A percentile compares a stretch with the other conserved stretches of the same genome.
phyloP scores from a whole-genome alignment of 805 yeast genomes.

The Debaryomyces castellii region DNA sequence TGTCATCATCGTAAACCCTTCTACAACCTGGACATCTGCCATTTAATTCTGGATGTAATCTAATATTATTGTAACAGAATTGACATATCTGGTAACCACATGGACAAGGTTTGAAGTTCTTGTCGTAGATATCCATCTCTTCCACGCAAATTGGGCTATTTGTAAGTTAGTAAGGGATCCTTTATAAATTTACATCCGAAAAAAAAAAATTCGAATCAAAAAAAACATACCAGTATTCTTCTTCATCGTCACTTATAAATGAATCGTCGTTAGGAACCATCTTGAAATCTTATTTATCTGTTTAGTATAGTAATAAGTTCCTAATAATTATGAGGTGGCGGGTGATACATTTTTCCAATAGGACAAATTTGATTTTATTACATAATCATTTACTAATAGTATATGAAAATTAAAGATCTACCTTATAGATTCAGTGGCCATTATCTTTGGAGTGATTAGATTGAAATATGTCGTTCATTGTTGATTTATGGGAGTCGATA shows the following conservation, averaged over 20 bases:
- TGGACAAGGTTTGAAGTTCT: slow-evolving; percentile 98
- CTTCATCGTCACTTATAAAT: slow-evolving; percentile 76
- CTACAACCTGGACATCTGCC: slow-evolving; percentile 99
- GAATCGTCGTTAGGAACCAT: slow-evolving; percentile 47
- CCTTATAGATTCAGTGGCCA: not conserved
- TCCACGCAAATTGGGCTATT: slow-evolving; percentile 91
- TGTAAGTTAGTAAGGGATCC: slow-evolving; percentile 16
- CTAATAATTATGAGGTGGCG: not conserved
- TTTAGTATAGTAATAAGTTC: not conserved
- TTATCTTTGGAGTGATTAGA: not conserved
- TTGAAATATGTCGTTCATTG: slow-evolving; percentile 41
- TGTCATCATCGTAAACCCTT: slow-evolving; percentile 87
- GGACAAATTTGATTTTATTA: not conserved
- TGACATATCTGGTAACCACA: slow-evolving; percentile 99
- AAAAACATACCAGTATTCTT: slow-evolving; percentile 59
- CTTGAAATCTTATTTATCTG: not conserved
- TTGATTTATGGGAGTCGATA: slow-evolving; percentile 84
- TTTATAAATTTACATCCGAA: not conserved
- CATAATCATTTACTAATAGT: not conserved
- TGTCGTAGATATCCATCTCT: slow-evolving; percentile 95
- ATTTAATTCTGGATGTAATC: slow-evolving; percentile 91
- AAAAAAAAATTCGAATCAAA: not conserved
- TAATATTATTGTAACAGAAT: slow-evolving; percentile 94
- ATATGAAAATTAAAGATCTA: not conserved
- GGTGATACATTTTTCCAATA: slow-evolving; percentile 3